Base-by-base conservation (phyloP, 202 grass and related monocot genomes). In the Hordeum pubiflorum region DNA sequence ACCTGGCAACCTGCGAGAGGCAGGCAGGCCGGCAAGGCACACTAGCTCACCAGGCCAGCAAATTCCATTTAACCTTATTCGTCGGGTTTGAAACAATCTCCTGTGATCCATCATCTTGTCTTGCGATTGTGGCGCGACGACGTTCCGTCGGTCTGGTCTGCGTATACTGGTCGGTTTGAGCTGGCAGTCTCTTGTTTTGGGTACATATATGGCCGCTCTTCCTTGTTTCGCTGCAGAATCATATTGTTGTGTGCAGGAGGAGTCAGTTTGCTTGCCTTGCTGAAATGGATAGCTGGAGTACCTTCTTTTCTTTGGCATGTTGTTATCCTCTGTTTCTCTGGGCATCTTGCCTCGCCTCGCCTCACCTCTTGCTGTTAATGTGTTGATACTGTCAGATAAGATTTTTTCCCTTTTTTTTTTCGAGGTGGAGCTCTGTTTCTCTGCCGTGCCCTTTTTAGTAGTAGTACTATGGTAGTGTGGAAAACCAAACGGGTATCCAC, bases 81-180 rank as follows among this genome's bases (percentile, higher is more conserved):
- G 44, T 83, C 26, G 36, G 85, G 79, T 33, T 78, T 56, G 79
- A 83, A 79, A 87, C 74, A 78, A 18, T 72, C 67, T 82, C 43
- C 27, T 60, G 66, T 79, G 67, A n/a, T 82, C 77, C 72, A 39
- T 46, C 55, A 39, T 46, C 34, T 17, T 36, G 59, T 60, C 65
- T 75, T 1, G 38, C 46, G 46, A 34, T 34, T 6, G 33, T 34
- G 6, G 33, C 4, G 33, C 4, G 5, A 6, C 33, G 33, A 34
- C 5, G 33, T 34, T 78, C 10, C 26, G 26, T 65, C 7, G 37
- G 33, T 58, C n/a, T n/a, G 55, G 26, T 39, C 37, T 37, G 66
- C 74, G 65, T 44, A 76, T 75, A 63, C 55, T 6, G 32, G 17
- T 8, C 9, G 22, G 26, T 2, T 12, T 13, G 27, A 20, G n/a